Base-by-base conservation (phyloP, 805 yeast species). In the Teunomyces aglyptinius region DNA sequence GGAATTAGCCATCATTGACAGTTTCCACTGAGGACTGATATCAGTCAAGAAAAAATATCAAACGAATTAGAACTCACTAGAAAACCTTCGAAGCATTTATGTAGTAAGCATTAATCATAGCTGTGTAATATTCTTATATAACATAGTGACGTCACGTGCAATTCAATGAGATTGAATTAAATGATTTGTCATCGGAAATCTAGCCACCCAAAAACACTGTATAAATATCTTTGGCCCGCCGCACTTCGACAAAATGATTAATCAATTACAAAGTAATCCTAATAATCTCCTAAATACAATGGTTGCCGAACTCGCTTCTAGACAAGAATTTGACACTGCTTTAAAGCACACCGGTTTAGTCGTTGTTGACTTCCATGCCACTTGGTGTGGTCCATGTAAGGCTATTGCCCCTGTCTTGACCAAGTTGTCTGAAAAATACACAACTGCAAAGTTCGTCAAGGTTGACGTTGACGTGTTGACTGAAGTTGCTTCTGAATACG, bases 311-410 rank as follows among this genome's bases (percentile, higher is more conserved):
- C 57, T 73, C 47, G 44, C 58, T 11, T 52, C 63, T 44, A 57
- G 52, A 38, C 58, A 65, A 48, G 91, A 90, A 67, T 92, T 91
- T 78, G 72, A 80, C 45, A 73, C 76, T 49, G 85, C 83, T 55
- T 78, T 85, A 61, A 58, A 69, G 48, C 76, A 75, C 60, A 80
- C 80, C 56, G 87, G 86, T 59, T 77, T 89, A 63, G 91, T 89
- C 57, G 91, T 94, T 58, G 89, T 94, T 57, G 98, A 94, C 76
- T 94, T 92, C 77, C 91, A 81, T 65, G 98, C 98, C 60, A 83
- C 91, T 51, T 94, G 98, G 97, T 92, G 99, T 73, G 97, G 97
- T 58, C 98, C 99, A 52, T 92, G 99, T 79, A 94, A 92, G 80
- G 88, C 88, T 83, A 86, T 94, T 71, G 91, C 97, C 46, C 99